Evolutionary conservation across 2,329 filamentous ascomycete species (phyloP), one percentile per base, ranked within the genome.

Genomic region (Byssochlamys sp.): DNA sequence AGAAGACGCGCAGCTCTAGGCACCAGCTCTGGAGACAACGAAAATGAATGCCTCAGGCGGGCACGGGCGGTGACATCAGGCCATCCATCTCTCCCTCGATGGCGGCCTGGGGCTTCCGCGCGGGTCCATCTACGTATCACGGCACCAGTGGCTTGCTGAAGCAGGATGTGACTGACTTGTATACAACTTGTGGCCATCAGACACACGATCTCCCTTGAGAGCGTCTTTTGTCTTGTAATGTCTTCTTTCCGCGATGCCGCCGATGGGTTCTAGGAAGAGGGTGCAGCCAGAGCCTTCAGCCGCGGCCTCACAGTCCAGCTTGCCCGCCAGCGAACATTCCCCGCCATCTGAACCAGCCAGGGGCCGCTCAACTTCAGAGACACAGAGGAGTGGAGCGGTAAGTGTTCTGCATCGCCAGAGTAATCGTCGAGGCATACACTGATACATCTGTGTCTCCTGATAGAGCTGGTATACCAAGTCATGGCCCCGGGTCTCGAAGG

Each of bases 401-500:
- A 67, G 71, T 67, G 48, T 39, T 31, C 51, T 35, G 24, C 10
- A 49, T 19, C 50, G 10, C 24, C 31, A 31, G 35, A 5, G 28
- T 48, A 31, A 28, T 19, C 19, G n/a, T 14, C 4, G 10, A 28
- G 7, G 53, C n/a, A 48, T 31, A 24, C 14, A 55, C 25, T 55
- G 33, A 39, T 55, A 25, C 19, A 25, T 52, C 54, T 57, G 28
- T n/a, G 33, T 50, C 29, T 50, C 39, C 35, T 33, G 52, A 54
- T 59, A 75, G 71, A 72, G 67, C 55, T 78, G 76, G 76, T 77
- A 78, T 62, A 73, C 71, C 28, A 73, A 71, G 55, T 73, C 74
- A 27, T 80, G 77, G 77, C 75, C 76, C 39, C 71, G 71, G 63
- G 67, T 67, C 52, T 69, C 70, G 35, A 80, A 80, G 65, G 75